phyloP scores from a whole-genome alignment of 306 rosid genomes.

The Gastrolobium bilobum region DNA sequence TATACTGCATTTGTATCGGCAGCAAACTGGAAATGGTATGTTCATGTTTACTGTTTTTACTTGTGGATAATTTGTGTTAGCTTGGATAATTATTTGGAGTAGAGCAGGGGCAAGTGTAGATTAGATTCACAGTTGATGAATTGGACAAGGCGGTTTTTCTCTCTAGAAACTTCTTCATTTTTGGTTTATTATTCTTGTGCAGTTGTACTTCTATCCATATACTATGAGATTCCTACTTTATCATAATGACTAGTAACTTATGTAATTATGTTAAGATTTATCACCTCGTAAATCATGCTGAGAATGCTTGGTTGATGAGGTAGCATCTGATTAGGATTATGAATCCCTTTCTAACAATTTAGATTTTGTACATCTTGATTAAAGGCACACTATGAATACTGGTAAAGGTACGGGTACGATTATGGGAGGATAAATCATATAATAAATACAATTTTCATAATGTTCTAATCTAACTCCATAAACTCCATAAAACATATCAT shows the following conservation, averaged over 20 bases:
- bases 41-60: constrained; percentile 34
- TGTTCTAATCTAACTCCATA: background rate
- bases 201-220: background rate
- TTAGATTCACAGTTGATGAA: constrained; percentile 20
- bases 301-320: background rate
- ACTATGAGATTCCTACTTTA: background rate
- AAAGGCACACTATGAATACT: background rate
- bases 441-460: background rate
- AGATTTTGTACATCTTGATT: background rate
- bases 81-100: constrained; percentile 10
- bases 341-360: constrained; percentile 8
- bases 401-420: no score
- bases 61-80: constrained; percentile 25
- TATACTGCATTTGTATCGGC: constrained; percentile 74
- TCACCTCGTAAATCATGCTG: background rate
- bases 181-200: constrained; percentile 5
- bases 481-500: background rate
- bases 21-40: constrained; percentile 91
- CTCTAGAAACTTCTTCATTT: constrained; percentile 7
- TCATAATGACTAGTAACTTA: background rate
- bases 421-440: no score
- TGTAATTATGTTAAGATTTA: background rate
- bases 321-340: background rate
- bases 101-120: background rate
- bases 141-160: constrained; percentile 5